Percentiles rank a stretch among this genome's conserved stretches.
Conservation (phyloP, 768 basidiomycete genomes). For the Lactarius psammicola region DNA sequence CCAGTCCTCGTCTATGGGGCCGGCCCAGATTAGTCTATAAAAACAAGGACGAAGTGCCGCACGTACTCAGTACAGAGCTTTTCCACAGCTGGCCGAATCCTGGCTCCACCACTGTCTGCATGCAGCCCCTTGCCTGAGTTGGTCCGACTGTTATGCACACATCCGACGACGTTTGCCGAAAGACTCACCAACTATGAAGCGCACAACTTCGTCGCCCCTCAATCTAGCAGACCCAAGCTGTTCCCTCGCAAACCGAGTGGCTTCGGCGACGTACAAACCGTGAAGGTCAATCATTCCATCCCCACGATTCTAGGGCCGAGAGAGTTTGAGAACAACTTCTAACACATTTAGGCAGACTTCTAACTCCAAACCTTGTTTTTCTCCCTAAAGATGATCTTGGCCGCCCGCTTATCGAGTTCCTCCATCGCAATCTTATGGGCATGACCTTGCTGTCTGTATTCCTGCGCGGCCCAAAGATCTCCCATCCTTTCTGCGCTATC, state of each 20-base stretch:
- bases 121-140: constrained; percentile 12
- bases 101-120: constrained; percentile 3
- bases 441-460: too few relatives aligned
- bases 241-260: background rate
- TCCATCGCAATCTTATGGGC: too few relatives aligned
- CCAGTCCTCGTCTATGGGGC: constrained; percentile 1
- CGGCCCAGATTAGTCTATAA: background rate
- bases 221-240: background rate
- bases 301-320: background rate
- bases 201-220: background rate
- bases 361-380: constrained; percentile 19
- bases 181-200: constrained; percentile 21
- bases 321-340: background rate
- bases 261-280: constrained; percentile 7
- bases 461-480: too few relatives aligned
- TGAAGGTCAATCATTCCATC: constrained; percentile 12
- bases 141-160: background rate
- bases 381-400: constrained; percentile 4
- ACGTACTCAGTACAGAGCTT: constrained; percentile 3
- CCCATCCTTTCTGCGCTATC: too few relatives aligned
- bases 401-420: constrained; percentile 7
- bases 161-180: background rate
- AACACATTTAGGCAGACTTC: background rate
- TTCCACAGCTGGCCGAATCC: constrained; percentile 18
- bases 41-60: background rate